Evolutionary conservation across 2,329 filamentous ascomycete genomes (phyloP).

Genomic region (Gaeumannomyces sp.): DNA sequence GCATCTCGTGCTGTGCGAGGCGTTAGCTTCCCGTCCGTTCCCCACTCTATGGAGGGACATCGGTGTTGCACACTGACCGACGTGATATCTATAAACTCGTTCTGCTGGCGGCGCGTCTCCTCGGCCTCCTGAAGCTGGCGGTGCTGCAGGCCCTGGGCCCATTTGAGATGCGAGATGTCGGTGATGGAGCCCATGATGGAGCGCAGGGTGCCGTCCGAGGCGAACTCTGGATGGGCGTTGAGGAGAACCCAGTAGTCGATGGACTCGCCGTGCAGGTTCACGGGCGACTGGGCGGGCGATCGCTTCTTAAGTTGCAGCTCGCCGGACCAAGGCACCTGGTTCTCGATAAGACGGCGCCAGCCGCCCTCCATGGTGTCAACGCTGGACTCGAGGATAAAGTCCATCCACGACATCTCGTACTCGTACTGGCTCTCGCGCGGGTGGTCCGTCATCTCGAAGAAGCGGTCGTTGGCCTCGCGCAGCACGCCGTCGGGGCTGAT

Average conservation of each 20-base stretch:
- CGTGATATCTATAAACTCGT: slow-evolving; percentile 48
- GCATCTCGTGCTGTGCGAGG: slow-evolving; percentile 34
- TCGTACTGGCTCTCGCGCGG: slow-evolving; percentile 29
- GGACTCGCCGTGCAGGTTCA: slow-evolving; percentile 27
- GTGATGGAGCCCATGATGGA: slow-evolving; percentile 36
- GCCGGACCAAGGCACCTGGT: slow-evolving; percentile 29
- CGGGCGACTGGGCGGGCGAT: slow-evolving; percentile 17
- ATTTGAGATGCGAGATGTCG: slow-evolving; percentile 38
- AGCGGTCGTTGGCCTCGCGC: slow-evolving; percentile 38
- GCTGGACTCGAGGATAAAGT: slow-evolving; percentile 31
- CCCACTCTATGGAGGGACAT: too few relatives aligned
- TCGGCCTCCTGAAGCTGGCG: slow-evolving; percentile 30
- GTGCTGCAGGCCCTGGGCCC: slow-evolving; percentile 32
- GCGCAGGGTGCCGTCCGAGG: slow-evolving; percentile 26
- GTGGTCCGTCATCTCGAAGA: slow-evolving; percentile 40
- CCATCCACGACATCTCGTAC: slow-evolving; percentile 35
- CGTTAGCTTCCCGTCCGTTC: too few relatives aligned
- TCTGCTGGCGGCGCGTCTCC: slow-evolving; percentile 41
- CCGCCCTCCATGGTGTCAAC: slow-evolving; percentile 25
- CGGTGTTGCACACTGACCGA: slow-evolving; percentile 14
- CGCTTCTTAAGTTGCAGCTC: slow-evolving; percentile 36
- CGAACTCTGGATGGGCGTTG: slow-evolving; percentile 28
- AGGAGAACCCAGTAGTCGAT: slow-evolving; percentile 39
- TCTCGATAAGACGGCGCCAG: slow-evolving; percentile 31
- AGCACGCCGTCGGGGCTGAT: slow-evolving; percentile 33